phyloP scores from a whole-genome alignment of 805 yeast species.

The Saturnispora kantuleensis region DNA sequence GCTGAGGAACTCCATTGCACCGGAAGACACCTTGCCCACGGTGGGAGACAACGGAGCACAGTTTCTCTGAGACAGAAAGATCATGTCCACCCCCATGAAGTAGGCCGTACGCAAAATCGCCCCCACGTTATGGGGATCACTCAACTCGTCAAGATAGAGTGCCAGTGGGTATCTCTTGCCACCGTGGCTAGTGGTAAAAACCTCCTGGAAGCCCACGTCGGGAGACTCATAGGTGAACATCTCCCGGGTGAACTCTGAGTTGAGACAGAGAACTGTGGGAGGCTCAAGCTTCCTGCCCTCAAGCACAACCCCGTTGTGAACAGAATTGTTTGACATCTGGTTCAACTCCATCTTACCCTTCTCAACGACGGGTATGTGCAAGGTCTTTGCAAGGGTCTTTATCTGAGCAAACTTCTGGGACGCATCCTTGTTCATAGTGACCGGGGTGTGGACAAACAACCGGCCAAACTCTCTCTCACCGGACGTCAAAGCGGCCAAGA shows the following conservation, averaged over 20 bases:
- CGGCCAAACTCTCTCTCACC: slow-evolving; percentile 39
- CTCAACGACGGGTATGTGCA: slow-evolving; percentile 27
- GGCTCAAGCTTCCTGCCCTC: slow-evolving; percentile 48
- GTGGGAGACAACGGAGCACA: slow-evolving; percentile 70
- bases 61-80: slow-evolving; percentile 58
- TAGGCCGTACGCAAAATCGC: slow-evolving; percentile 73
- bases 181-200: slow-evolving; percentile 3
- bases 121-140: slow-evolving; percentile 84
- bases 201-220: background rate
- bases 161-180: slow-evolving; percentile 49
- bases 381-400: slow-evolving; percentile 35
- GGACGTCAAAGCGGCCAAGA: slow-evolving; percentile 55
- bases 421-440: background rate
- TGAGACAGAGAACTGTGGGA: background rate
- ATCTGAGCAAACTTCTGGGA: slow-evolving; percentile 31
- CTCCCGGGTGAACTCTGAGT: slow-evolving; percentile 1
- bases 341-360: slow-evolving; percentile 45
- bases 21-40: slow-evolving; percentile 74
- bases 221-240: slow-evolving; percentile 2
- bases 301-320: slow-evolving; percentile 72
- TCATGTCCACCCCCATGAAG: slow-evolving; percentile 73
- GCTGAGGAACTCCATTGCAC: slow-evolving; percentile 68
- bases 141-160: slow-evolving; percentile 63
- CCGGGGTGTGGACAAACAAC: slow-evolving; percentile 36
- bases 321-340: slow-evolving; percentile 51